Percentiles rank a stretch among this genome's conserved stretches.
These are phyloP conservation scores for Acacia confusa DNA, from an alignment of 306 rosid genomes.

Conservation along the genomic window DNA sequence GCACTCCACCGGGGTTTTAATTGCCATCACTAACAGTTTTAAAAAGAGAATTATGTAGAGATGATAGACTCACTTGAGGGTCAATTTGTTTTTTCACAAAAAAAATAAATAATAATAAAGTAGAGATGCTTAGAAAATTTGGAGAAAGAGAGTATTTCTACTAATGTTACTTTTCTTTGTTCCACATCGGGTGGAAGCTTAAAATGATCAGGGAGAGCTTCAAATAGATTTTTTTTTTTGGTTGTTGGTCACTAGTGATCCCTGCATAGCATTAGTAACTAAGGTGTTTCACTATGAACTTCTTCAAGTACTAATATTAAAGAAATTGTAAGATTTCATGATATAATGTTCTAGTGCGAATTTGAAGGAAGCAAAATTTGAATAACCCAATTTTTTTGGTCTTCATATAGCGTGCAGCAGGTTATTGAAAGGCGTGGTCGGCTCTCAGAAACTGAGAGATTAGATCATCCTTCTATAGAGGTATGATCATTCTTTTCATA, in stretches of 20 bases:
- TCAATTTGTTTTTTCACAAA: too few relatives aligned
- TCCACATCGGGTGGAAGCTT: not conserved
- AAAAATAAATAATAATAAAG: too few relatives aligned
- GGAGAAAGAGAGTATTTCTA: not conserved
- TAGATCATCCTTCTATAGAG: not conserved
- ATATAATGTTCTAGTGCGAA: not conserved
- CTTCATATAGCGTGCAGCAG: not conserved
- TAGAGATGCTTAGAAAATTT: too few relatives aligned
- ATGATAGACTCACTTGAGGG: too few relatives aligned
- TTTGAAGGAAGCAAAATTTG: not conserved
- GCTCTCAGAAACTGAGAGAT: not conserved
- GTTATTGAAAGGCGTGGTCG: not conserved
- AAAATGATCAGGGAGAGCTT: too few relatives aligned
- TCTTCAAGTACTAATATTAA: not conserved
- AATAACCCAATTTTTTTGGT: not conserved
- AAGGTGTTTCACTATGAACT: not conserved
- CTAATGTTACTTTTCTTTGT: not conserved
- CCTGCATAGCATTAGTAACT: too few relatives aligned
- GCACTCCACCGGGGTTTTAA: not conserved
- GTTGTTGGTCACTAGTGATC: too few relatives aligned
- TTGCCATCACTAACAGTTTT: too few relatives aligned
- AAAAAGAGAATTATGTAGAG: not conserved
- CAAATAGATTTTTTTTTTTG: too few relatives aligned
- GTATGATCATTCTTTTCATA: not conserved
- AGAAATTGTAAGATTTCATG: not conserved